Evolutionary conservation across 192 early-diverging fungal genomes (phyloP).

Genomic region (Umbelopsis ramanniana): DNA sequence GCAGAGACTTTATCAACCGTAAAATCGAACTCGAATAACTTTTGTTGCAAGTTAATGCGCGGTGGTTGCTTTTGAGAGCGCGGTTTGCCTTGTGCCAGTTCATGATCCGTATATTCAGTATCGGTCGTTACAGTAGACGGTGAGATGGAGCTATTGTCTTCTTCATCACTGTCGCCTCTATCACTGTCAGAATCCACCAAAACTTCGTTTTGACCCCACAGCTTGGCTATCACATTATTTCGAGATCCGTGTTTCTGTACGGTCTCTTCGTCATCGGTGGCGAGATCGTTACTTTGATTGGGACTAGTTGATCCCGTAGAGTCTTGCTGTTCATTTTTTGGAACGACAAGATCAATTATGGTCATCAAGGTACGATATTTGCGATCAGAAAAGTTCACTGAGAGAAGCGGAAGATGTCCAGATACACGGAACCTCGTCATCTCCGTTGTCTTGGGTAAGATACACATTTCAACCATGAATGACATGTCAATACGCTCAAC

Average conservation of each 20-base stretch:
- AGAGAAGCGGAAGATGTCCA: conserved; percentile 81
- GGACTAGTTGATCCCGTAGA: neutral
- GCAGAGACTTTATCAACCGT: conserved; percentile 71
- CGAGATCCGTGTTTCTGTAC: conserved; percentile 4
- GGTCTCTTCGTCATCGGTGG: neutral
- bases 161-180: conserved; percentile 32
- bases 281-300: neutral
- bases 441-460: conserved; percentile 75
- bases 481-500: conserved; percentile 87
- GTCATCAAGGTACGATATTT: conserved; percentile 92
- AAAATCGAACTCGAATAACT: conserved; percentile 64
- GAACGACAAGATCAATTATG: conserved; percentile 72
- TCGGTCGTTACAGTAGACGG: conserved; percentile 63
- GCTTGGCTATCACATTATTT: conserved; percentile 25
- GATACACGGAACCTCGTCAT: conserved; percentile 77
- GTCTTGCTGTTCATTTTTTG: conserved; percentile 35
- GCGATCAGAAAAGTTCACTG: conserved; percentile 90
- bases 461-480: conserved; percentile 84
- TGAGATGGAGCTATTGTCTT: conserved; percentile 33
- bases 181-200: conserved; percentile 44
- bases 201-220: conserved; percentile 30
- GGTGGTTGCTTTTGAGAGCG: conserved; percentile 22
- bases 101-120: conserved; percentile 25
- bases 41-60: conserved; percentile 41
- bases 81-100: neutral